A percentile compares a stretch with the other conserved stretches of the same genome.
Evolutionary conservation across 306 rosid species (phyloP).

Genomic region (Fagus sylvatica): DNA sequence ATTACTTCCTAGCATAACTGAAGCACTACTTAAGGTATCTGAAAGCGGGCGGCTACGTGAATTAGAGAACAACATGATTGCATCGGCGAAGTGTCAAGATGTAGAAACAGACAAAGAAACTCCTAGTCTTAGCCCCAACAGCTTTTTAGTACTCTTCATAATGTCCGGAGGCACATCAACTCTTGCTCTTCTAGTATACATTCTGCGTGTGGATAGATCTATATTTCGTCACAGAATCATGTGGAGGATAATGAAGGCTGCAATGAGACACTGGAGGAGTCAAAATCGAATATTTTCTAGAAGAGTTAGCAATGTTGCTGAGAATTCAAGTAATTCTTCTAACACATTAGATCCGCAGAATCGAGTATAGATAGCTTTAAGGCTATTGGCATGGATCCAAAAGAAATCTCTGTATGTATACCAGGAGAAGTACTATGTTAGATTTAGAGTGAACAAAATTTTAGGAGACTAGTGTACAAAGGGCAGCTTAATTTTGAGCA

Average conservation of each 20-base stretch:
- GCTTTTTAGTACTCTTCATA: slow-evolving; percentile 39
- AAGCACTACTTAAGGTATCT: slow-evolving; percentile 36
- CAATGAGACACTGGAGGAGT: slow-evolving; percentile 29
- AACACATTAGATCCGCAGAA: too few species aligned
- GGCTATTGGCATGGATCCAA: too few species aligned
- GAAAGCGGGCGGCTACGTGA: slow-evolving; percentile 33
- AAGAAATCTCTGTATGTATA: too few species aligned
- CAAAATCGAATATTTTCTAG: slow-evolving; percentile 28
- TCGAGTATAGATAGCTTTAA: too few species aligned
- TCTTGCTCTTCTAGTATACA: slow-evolving; percentile 35
- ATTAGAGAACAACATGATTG: slow-evolving; percentile 41
- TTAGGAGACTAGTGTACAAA: too few species aligned
- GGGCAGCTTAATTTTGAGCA: too few species aligned
- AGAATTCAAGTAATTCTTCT: slow-evolving; percentile 10
- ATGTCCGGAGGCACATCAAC: slow-evolving; percentile 49
- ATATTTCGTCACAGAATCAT: slow-evolving; percentile 9
- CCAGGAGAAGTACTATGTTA: too few species aligned
- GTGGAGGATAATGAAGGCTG: slow-evolving; percentile 20
- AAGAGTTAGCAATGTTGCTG: slow-evolving; percentile 18
- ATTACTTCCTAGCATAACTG: slow-evolving; percentile 25
- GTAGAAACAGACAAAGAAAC: slow-evolving; percentile 5
- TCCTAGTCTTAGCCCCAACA: slow-evolving; percentile 41
- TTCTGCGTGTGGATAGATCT: background rate
- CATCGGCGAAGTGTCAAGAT: slow-evolving; percentile 33
- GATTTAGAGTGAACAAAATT: too few species aligned